phyloP scores from a whole-genome alignment of 73 alveolate genomes.

The Tetrahymena borealis region DNA sequence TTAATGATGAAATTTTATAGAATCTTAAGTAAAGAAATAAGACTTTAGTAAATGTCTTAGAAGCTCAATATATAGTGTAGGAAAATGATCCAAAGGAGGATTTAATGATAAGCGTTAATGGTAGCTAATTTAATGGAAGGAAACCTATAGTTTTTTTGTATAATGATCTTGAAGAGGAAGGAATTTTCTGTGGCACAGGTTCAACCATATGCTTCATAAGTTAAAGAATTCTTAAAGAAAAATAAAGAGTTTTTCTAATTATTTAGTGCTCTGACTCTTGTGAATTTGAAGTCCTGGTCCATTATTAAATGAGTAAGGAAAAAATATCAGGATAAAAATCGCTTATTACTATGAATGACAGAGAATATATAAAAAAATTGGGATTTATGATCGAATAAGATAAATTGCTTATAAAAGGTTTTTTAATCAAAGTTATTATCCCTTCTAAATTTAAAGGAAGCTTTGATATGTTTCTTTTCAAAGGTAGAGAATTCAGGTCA shows the following conservation, averaged over 20 bases:
- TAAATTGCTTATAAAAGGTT: background rate
- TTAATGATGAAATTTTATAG: background rate
- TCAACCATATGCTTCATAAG: background rate
- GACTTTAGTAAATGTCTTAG: background rate
- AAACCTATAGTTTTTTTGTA: background rate
- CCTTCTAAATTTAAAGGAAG: background rate
- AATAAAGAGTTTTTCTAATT: background rate
- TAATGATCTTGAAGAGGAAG: background rate
- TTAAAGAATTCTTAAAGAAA: background rate
- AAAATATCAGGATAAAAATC: background rate
- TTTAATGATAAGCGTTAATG: background rate
- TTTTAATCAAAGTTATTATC: background rate
- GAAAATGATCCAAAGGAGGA: background rate
- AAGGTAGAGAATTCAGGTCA: background rate
- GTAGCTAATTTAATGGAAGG: background rate
- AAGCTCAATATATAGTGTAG: background rate
- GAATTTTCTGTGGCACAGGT: background rate
- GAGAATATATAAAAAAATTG: background rate
- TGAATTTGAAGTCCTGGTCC: background rate
- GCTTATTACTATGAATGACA: background rate
- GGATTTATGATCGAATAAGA: background rate
- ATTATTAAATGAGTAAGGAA: background rate
- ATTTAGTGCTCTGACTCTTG: background rate
- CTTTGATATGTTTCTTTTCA: background rate
- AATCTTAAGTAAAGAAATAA: background rate